Evolutionary conservation across 495 filamentous ascomycete genomes (phyloP), one percentile per base, ranked within the genome.

Genomic region (Penicillium lividum): DNA sequence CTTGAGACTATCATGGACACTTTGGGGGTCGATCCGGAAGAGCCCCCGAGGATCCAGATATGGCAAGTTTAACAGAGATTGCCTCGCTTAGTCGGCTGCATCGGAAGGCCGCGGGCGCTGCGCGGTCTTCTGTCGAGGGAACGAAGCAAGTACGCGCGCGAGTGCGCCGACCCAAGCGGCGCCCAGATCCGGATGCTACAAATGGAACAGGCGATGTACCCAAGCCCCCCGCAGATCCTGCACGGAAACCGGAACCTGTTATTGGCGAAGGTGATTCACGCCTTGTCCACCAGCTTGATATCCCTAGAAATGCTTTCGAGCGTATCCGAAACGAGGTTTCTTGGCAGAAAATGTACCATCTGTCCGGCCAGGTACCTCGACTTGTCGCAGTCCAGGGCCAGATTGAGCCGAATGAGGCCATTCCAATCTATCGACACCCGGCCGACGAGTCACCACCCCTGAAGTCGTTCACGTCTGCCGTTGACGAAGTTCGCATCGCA

Each of bases 341-440:
- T 61, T 98, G 93, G 93, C 87, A 92, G 62, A 88, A 83, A 56
- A 98, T 98, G 94, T 88, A 86, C 53, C 94, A 97, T 67, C 83
- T 92, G 50, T 89, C 91, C 31, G 94, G 94, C 13, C 89, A 94
- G 64, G 94, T 98, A 3, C 94, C 94, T 33, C 85, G 94, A 40
- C 84, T 97, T n/a, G 91, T 98, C 34, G 91, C 92, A 38, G 92
- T 95, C 8, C 91, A 98, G 70, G 95, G 92, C 6, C 77, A 81
- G 30, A 74, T 90, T 48, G 79, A 73, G 48, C 67, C 81, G 4
- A 90, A 95, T 65, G 91, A 91, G 52, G 87, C 82, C 56, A 88
- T 90, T 66, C 94, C 94, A 10, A 84, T 98, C 38, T 98, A 98
- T 68, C 89, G 94, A 3, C 94, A 98, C 73, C 94, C 94, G 27